Conservation (phyloP, 23 red algal genomes). For the Gracilariopsis chorda region DNA sequence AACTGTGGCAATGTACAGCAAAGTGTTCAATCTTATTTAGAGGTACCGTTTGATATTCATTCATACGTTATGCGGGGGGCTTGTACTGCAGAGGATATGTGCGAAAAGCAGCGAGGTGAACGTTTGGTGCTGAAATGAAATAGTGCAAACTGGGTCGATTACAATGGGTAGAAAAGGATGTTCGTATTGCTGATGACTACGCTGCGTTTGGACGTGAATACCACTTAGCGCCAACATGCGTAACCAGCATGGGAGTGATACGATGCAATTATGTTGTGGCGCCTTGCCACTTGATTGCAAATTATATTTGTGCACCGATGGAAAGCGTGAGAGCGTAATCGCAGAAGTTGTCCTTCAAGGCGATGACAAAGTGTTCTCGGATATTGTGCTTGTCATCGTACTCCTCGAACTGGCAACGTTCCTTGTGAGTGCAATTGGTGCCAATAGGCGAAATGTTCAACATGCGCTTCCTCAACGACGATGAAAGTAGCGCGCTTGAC, state of each 20-base stretch:
- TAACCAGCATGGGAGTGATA: constrained; percentile 98
- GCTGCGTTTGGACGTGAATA: constrained; percentile 87
- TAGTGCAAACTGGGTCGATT: constrained; percentile 86
- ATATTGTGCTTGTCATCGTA: constrained; percentile 77
- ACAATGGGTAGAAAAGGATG: constrained; percentile 94
- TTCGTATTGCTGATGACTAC: constrained; percentile 62
- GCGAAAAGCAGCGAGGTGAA: constrained; percentile 92
- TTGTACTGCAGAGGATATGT: constrained; percentile 83
- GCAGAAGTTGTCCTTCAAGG: constrained; percentile 75
- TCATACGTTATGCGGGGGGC: constrained; percentile 40
- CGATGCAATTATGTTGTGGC: constrained; percentile 85
- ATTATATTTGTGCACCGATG: constrained; percentile 97
- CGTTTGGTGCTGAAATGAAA: constrained; percentile 77
- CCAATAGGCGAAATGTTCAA: constrained; percentile 96
- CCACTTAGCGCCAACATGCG: constrained; percentile 98
- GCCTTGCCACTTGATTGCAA: constrained; percentile 55
- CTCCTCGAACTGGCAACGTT: constrained; percentile 87
- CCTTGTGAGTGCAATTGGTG: constrained; percentile 92
- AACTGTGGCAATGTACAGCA: constrained; percentile 81
- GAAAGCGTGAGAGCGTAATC: constrained; percentile 84
- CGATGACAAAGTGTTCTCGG: constrained; percentile 76
- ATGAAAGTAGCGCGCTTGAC: constrained; percentile 98
- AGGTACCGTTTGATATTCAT: constrained; percentile 92
- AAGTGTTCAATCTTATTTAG: constrained; percentile 93
- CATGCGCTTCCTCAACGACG: constrained; percentile 99